Evolutionary conservation across 306 rosid species (phyloP).

Genomic region (Phaseolus lunatus): DNA sequence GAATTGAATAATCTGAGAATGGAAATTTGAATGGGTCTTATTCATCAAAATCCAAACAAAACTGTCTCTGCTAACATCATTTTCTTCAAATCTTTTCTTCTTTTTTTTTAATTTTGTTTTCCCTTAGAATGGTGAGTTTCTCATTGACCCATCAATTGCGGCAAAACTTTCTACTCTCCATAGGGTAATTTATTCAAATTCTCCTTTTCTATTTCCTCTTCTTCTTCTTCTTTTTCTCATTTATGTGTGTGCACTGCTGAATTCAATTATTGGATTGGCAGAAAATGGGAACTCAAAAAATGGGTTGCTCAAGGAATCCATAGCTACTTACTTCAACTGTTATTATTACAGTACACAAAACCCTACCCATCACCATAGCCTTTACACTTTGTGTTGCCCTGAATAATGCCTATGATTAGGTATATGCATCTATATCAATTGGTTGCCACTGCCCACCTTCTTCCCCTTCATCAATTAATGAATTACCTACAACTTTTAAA

Average conservation of each 20-base stretch:
- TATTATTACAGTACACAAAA: not conserved
- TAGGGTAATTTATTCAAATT: constrained; percentile 30
- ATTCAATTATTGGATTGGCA: constrained; percentile 48
- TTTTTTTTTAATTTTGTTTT: not conserved
- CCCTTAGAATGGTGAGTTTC: constrained; percentile 13
- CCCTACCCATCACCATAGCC: constrained; percentile 34
- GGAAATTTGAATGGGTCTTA: constrained; percentile 31
- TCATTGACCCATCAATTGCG: constrained; percentile 42
- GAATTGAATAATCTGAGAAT: constrained; percentile 22
- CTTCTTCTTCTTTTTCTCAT: constrained; percentile 21
- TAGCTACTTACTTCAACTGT: constrained; percentile 5
- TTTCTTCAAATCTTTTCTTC: constrained; percentile 12
- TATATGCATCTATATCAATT: constrained; percentile 33
- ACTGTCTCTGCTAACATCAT: constrained; percentile 35
- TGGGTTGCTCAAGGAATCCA: constrained; percentile 11
- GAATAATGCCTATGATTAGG: constrained; percentile 40
- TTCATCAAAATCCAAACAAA: constrained; percentile 33
- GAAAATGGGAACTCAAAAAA: constrained; percentile 32
- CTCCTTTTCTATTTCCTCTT: constrained; percentile 37
- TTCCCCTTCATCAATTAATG: constrained; percentile 28
- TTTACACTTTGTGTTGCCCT: constrained; percentile 39
- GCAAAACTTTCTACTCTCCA: constrained; percentile 39
- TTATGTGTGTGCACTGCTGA: constrained; percentile 25
- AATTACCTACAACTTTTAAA: constrained; percentile 12
- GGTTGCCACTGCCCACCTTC: constrained; percentile 41